phyloP scores from a whole-genome alignment of 331 rosid genomes.

The Malus hybrid region DNA sequence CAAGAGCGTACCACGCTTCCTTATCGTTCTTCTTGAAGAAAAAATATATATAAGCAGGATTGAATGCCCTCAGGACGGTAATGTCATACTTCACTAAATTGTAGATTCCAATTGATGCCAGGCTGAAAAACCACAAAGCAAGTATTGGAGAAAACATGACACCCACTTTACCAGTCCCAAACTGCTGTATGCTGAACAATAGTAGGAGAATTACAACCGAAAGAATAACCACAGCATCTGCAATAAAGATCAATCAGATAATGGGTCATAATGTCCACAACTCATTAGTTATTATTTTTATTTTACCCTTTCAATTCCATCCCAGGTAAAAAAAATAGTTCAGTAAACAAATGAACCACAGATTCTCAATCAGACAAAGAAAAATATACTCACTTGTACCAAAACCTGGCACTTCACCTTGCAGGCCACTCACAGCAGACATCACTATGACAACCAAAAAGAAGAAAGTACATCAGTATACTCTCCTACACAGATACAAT shows the following conservation, averaged over 20 bases:
- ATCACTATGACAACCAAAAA: conserved; percentile 51
- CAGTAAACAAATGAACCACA: background rate
- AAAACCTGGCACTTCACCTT: conserved; percentile 58
- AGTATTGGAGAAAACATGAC: conserved; percentile 82
- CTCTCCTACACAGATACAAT: background rate
- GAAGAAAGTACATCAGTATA: background rate
- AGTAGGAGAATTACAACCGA: conserved; percentile 54
- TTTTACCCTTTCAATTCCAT: background rate
- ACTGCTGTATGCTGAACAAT: conserved; percentile 81
- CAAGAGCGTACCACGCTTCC: conserved; percentile 86
- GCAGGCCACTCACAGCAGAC: conserved; percentile 88
- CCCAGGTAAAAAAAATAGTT: background rate
- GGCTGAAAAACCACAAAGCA: conserved; percentile 85
- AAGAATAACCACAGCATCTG: conserved; percentile 65
- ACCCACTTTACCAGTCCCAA: conserved; percentile 87
- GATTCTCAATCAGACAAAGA: conserved; percentile 14
- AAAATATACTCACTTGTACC: conserved; percentile 55
- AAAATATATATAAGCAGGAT: conserved; percentile 77
- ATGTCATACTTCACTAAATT: conserved; percentile 57
- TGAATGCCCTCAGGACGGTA: conserved; percentile 73
- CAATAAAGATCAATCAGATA: conserved; percentile 16
- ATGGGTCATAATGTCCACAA: conserved; percentile 2
- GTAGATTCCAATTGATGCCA: conserved; percentile 80
- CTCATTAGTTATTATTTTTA: background rate
- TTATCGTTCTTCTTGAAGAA: conserved; percentile 72